phyloP scores from a whole-genome alignment of 1,139 yeast genomes.

The Suhomyces ambrosiae region DNA sequence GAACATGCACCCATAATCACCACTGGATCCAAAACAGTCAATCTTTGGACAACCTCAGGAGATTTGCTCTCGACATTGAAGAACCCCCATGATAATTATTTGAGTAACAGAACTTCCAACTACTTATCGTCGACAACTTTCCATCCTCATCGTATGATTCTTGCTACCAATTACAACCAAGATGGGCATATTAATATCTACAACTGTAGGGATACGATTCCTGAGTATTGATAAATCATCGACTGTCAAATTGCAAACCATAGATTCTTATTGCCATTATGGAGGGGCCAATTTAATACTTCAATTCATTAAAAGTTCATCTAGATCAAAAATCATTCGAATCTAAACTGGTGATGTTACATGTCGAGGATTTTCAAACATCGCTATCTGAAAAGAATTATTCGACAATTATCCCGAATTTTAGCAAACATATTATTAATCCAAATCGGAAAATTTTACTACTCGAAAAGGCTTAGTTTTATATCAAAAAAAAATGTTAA shows the following conservation, averaged over 20 bases:
- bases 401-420: no score
- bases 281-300: no score
- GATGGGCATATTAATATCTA: slow-evolving; percentile 75
- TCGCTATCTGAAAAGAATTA: no score
- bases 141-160: slow-evolving; percentile 94
- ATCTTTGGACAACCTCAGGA: slow-evolving; percentile 87
- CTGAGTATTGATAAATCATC: slow-evolving; percentile 32
- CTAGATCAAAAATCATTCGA: no score
- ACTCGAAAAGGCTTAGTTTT: no score
- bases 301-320: no score
- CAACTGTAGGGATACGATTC: slow-evolving; percentile 42
- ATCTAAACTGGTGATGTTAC: no score
- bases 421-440: no score
- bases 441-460: no score
- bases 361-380: no score
- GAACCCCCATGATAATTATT: slow-evolving; percentile 51
- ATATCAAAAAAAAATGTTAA: no score
- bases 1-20: slow-evolving; percentile 96
- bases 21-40: slow-evolving; percentile 81
- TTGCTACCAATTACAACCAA: slow-evolving; percentile 84
- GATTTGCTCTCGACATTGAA: slow-evolving; percentile 64
- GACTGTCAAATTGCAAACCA: background rate
- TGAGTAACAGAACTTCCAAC: slow-evolving; percentile 47
- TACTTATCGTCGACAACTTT: slow-evolving; percentile 70
- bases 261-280: no score